A percentile compares a stretch with the other conserved stretches of the same genome.
Evolutionary conservation across 2,329 filamentous ascomycete species (phyloP).

Genomic region (Phoma sp.): DNA sequence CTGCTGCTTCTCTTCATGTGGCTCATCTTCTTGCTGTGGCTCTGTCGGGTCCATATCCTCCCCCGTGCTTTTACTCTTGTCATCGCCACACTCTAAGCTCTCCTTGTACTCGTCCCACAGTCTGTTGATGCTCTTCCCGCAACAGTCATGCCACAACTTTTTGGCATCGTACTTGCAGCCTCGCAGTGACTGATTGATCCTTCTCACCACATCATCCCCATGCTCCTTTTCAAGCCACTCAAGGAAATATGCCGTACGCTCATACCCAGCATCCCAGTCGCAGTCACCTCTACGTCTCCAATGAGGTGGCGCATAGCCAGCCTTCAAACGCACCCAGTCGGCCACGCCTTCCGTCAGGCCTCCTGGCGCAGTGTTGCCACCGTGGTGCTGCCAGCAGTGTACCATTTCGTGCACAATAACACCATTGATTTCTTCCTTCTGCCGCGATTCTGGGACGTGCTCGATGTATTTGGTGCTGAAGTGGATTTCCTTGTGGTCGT

Average conservation of each 20-base stretch:
- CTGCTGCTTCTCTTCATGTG: neutral
- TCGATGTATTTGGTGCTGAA: slow-evolving; percentile 79
- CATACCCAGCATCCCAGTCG: slow-evolving; percentile 89
- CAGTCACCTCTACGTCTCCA: slow-evolving; percentile 70
- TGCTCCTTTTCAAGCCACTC: slow-evolving; percentile 78
- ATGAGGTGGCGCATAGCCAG: slow-evolving; percentile 77
- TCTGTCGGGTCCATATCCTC: neutral
- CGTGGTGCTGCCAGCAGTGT: slow-evolving; percentile 90
- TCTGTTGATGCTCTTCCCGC: slow-evolving; percentile 70
- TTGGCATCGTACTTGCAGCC: slow-evolving; percentile 69
- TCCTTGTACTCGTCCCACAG: slow-evolving; percentile 78
- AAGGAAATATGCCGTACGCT: slow-evolving; percentile 89
- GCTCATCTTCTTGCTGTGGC: neutral
- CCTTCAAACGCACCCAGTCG: slow-evolving; percentile 86
- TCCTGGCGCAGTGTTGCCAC: slow-evolving; percentile 61
- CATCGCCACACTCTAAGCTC: slow-evolving; percentile 49
- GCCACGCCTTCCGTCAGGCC: slow-evolving; percentile 91
- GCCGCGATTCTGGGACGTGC: slow-evolving; percentile 43
- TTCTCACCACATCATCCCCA: slow-evolving; percentile 59
- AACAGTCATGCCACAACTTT: slow-evolving; percentile 71
- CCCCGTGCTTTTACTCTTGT: neutral
- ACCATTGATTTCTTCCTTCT: slow-evolving; percentile 73
- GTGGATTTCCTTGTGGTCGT: slow-evolving; percentile 92
- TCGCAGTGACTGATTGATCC: slow-evolving; percentile 72
- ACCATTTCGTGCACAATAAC: slow-evolving; percentile 93